A percentile compares a stretch with the other conserved stretches of the same genome.
These are phyloP conservation scores for Cicer pinnatifidum DNA, from an alignment of 306 rosid genomes.

Conservation along the genomic window DNA sequence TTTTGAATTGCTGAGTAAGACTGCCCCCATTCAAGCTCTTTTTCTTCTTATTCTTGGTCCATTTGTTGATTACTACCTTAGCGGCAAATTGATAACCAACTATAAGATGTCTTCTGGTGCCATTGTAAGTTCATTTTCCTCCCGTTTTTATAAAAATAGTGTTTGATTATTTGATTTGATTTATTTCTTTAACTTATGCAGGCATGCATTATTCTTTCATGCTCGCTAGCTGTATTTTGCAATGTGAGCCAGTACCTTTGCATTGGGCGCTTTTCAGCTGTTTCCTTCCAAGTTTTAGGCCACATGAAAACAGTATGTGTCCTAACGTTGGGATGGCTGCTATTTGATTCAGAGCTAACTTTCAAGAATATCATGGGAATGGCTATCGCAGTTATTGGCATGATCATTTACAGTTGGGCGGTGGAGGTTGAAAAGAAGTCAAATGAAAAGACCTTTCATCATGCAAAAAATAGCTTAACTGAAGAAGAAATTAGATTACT, in stretches of 20 bases:
- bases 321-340: conserved; percentile 90
- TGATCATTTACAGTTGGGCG: conserved; percentile 96
- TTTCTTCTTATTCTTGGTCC: conserved; percentile 87
- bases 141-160: background rate
- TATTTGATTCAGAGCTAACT: conserved; percentile 84
- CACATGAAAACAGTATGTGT: conserved; percentile 97
- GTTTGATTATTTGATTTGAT: background rate
- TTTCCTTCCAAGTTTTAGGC: conserved; percentile 93
- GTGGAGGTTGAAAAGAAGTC: conserved; percentile 72
- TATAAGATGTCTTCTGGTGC: conserved; percentile 79
- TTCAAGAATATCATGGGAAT: conserved; percentile 87
- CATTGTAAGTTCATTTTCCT: conserved; percentile 55
- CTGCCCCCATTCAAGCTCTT: conserved; percentile 90
- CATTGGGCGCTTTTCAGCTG: conserved; percentile 95
- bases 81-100: conserved; percentile 66
- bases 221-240: conserved; percentile 86
- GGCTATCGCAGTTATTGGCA: conserved; percentile 79
- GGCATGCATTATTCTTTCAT: conserved; percentile 79
- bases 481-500: conserved; percentile 82
- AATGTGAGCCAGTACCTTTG: conserved; percentile 93
- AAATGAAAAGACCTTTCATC: conserved; percentile 51
- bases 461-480: conserved; percentile 72
- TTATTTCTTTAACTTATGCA: conserved; percentile 46
- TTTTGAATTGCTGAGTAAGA: conserved; percentile 92
- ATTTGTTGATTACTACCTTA: conserved; percentile 75